phyloP scores from a whole-genome alignment of 495 filamentous ascomycete species.

The Lindgomyces ingoldianus region DNA sequence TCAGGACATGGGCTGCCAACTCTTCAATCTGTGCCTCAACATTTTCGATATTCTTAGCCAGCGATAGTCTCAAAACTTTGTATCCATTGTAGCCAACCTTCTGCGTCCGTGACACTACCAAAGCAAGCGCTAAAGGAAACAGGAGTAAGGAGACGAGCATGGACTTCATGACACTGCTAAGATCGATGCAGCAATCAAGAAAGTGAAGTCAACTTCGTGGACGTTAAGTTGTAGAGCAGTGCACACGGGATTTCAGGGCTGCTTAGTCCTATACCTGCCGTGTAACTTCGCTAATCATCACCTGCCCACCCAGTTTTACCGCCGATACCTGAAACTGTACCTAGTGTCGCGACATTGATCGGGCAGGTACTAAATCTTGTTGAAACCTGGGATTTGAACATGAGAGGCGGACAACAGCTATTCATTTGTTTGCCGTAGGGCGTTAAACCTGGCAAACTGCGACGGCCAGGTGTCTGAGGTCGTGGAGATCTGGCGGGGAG shows the following conservation, averaged over 20 bases:
- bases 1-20: slow-evolving; percentile 27
- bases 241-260: background rate
- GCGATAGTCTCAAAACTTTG: slow-evolving; percentile 25
- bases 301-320: slow-evolving; percentile 8
- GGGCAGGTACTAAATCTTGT: slow-evolving; percentile 15
- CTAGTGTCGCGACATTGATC: background rate
- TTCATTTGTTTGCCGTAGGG: slow-evolving; percentile 14
- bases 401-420: background rate
- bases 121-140: background rate
- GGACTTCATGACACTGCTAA: slow-evolving; percentile 15
- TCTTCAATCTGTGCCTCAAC: slow-evolving; percentile 26
- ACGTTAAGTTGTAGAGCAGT: too few species aligned
- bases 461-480: slow-evolving; percentile 7
- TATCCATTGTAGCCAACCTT: slow-evolving; percentile 29
- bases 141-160: slow-evolving; percentile 12
- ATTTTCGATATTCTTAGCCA: background rate
- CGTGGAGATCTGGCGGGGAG: slow-evolving; percentile 1
- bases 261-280: background rate
- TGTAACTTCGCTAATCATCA: background rate
- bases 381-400: background rate
- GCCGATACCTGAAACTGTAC: background rate
- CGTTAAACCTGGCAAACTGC: slow-evolving; percentile 10
- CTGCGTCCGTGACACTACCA: slow-evolving; percentile 1
- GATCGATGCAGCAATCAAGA: background rate
- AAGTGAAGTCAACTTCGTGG: background rate